These are phyloP conservation scores for Sporobolomyces pararoseus DNA, from an alignment of 768 basidiomycete genomes.

Conservation along the genomic window DNA sequence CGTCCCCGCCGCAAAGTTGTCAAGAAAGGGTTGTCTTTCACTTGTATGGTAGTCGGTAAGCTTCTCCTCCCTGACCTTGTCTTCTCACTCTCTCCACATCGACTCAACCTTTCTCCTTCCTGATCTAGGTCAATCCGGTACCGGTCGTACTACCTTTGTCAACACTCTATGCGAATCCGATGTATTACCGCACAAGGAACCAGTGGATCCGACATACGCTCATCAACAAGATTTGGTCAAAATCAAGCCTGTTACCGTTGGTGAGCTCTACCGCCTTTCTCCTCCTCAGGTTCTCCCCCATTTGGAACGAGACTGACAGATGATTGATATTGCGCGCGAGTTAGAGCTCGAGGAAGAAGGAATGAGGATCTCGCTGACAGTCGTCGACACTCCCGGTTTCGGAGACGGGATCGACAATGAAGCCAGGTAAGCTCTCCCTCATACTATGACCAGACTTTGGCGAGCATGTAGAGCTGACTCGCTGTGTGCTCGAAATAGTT, in stretches of 20 bases:
- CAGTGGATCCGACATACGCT: constrained; percentile 77
- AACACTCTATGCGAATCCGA: constrained; percentile 92
- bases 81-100: background rate
- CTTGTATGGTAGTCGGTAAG: constrained; percentile 90
- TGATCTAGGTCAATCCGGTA: constrained; percentile 81
- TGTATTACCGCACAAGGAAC: constrained; percentile 80
- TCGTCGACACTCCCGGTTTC: constrained; percentile 98
- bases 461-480: background rate
- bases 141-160: constrained; percentile 81
- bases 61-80: background rate
- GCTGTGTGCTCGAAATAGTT: constrained; percentile 60
- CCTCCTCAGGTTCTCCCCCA: background rate
- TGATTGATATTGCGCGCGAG: too few species aligned
- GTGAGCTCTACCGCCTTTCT: constrained; percentile 52
- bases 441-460: background rate
- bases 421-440: constrained; percentile 66
- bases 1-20: constrained; percentile 59
- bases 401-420: constrained; percentile 99
- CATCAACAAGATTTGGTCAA: constrained; percentile 90
- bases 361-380: constrained; percentile 92
- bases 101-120: too few species aligned
- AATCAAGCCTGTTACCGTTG: constrained; percentile 91
- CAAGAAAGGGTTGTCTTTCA: constrained; percentile 98
- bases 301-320: too few species aligned
- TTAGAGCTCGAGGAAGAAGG: constrained; percentile 97